Base-by-base conservation (phyloP, 2,329 filamentous ascomycete species). In the Aspergillus hortae region DNA sequence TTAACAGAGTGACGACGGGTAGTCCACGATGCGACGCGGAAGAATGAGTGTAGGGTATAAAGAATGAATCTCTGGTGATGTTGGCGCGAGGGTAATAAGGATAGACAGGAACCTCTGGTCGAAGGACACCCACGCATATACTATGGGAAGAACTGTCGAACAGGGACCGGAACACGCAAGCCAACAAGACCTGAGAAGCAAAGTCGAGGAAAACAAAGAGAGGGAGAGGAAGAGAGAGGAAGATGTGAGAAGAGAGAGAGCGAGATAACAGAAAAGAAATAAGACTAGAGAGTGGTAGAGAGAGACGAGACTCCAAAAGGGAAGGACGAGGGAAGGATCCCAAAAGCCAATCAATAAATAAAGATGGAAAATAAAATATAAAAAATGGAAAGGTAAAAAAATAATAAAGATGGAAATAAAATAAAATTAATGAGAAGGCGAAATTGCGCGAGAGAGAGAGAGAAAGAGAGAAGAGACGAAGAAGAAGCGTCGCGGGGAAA, bases 21-120 rank as follows among this genome's bases (percentile, higher is more conserved):
- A 23, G 23, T 23, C 10, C 27, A 30, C 27, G 27, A 30, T 9
- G 10, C 7, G 27, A 30, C 27, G 23, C 10, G 27, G 27, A 4
- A 11, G 27, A 30, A 30, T 30, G 27, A 30, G 3, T 30, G 27
- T 30, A 9, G 7, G 27, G 7, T 30, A 11, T 30, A 30, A 30
- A 30, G 27, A 30, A 30, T 30, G 27, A 30, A 6, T 30, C 27
- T 30, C 27, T 9, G 35, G 35, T 11, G 6, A 14, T 6, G 19
- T 12, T 42, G 19, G 40, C 17, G n/a, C 15, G 19, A 19, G 27
- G 27, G 7, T 9, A 35, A 21, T 44, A 61, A 63, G 56, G 67
- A 71, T 69, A 61, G 68, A 68, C 64, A 70, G 66, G 68, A 63
- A 59, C 62, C 63, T 62, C 48, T 58, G 49, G 36, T 45, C 53